A percentile compares a stretch with the other conserved stretches of the same genome.
These are phyloP conservation scores for Centaurea solstitialis DNA, from an alignment of 129 eudicot genomes.

Conservation along the genomic window DNA sequence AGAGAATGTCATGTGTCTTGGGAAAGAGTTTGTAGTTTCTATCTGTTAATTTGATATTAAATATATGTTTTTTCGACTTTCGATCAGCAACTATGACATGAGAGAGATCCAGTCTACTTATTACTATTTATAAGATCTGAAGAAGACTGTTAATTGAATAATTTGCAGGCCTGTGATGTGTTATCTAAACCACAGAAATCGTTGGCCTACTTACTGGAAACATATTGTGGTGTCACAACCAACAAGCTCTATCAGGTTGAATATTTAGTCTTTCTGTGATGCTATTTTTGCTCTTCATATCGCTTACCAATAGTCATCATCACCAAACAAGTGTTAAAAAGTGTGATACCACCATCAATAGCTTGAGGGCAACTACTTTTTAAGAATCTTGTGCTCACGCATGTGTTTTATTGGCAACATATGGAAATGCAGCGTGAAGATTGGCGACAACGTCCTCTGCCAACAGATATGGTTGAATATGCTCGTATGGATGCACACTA, in stretches of 20 bases:
- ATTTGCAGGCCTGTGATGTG: slow-evolving; percentile 85
- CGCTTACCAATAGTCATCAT: neutral
- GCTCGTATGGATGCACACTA: slow-evolving; percentile 94
- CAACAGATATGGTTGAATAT: slow-evolving; percentile 85
- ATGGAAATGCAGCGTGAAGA: slow-evolving; percentile 69
- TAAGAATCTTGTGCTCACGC: neutral
- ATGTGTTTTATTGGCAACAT: neutral
- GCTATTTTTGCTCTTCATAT: neutral
- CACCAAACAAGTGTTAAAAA: neutral
- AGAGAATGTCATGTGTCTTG: neutral
- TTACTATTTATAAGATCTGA: neutral
- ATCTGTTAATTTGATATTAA: neutral
- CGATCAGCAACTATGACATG: neutral
- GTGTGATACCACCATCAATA: neutral
- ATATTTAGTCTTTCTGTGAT: neutral
- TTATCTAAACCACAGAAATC: slow-evolving; percentile 90
- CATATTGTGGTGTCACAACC: slow-evolving; percentile 75
- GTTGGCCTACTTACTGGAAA: slow-evolving; percentile 86
- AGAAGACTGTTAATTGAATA: slow-evolving; percentile 7
- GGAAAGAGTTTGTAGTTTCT: slow-evolving; percentile 5
- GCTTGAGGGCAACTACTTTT: neutral
- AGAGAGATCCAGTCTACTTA: neutral
- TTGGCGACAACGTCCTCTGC: slow-evolving; percentile 96
- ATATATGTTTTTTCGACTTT: neutral
- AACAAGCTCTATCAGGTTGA: slow-evolving; percentile 84